Base-by-base conservation (phyloP, 2,329 filamentous ascomycete genomes). In the Epichloe glyceriae region DNA sequence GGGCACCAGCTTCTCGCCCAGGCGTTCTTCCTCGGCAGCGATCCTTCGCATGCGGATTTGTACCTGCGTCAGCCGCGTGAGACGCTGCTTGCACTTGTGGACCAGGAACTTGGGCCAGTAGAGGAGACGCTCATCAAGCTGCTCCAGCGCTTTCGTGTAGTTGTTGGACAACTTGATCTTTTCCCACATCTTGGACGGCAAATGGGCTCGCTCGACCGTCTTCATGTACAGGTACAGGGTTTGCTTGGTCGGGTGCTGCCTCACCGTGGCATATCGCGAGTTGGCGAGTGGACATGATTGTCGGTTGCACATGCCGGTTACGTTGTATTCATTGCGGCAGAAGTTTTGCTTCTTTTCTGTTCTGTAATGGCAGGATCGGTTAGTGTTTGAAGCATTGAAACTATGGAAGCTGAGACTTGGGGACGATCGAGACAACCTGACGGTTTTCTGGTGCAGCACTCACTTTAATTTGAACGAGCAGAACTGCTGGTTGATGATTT, bases 211-310 rank as follows among this genome's bases (percentile, higher is more conserved):
- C 73, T 95, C 89, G 58, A 90, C 80, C 4, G 88, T 93, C 74
- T 96, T 97, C 78, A 95, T 95, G 76, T 95, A 97, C 52, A 97
- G 83, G 71, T 96, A 97, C 55, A 97, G 78, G 8, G 81, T 82
- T 55, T 87, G 86, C 49, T 87, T 90, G 54, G 68, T 83, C 72
- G 89, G 85, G 62, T 94, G 82, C 50, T 86, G 80, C 57, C 91
- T 85, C 54, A 97, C 82, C 8, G 91, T 97, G 54, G 91, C 91
- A 75, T 97, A 96, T 54, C 89, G 81, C 39, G 83, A 87, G 72
- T 95, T 96, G 58, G 90, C 88, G 52, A 95, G 80, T 3, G 90
- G 89, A 65, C 90, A 95, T 50, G 86, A 88, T 67, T 95, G 88
- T 52, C 88, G 79, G 64, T 87, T 89, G 72, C 87, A 93, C 55